Evolutionary conservation across 768 basidiomycete species (phyloP), one percentile per base, ranked within the genome.

Genomic region (Phlebiopsis flavidoalba): DNA sequence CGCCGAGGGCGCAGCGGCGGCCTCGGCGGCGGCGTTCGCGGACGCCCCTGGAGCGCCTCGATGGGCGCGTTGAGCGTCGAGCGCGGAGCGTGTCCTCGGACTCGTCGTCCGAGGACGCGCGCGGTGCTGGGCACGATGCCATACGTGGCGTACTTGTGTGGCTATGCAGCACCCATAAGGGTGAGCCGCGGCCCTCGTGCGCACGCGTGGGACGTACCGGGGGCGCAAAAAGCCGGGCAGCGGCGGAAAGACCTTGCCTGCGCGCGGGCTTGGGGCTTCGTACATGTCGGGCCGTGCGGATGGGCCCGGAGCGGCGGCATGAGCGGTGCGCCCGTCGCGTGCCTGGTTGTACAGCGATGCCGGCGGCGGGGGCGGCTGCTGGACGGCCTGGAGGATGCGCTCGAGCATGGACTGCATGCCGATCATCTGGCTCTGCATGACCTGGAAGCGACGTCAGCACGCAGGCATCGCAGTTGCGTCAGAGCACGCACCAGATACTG

Each of bases 1-100:
- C 11, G 81, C 69, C 45, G 90, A 89, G 8, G 91, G 84, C 3
- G 83, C 90, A 11, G 91, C 88, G 0, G 93, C 91, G 7, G 95
- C 92, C 73, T 96, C 95, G 26, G 93, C 95, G 6, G 95, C 95
- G 1, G 95, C 95, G 70, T 97, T 95, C 31, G 95, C 95, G 55
- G 97, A n/a, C n/a, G 79, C 2, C 93, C 93, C 71, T 97, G 93
- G 37, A 98, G 77, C 12, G 95, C 95, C 70, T 97, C 93, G 58
- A 96, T 95, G 1, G 95, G 95, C 0, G 95, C 93, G 63, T 91
- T 93, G 63, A 97, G 77, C 35, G 90, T 84, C 43, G 89, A 82
- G 36, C 93, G 83, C 15, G 93, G 12, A 95, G 77, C 0, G 93
- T 89, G 55, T 95, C 93, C 69, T 95, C 93, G 0, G 91, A 92